Percentiles rank a stretch among this genome's conserved stretches.
These are phyloP conservation scores for Calocybe gambosa DNA, from an alignment of 1,284 basidiomycete genomes.

Conservation along the genomic window DNA sequence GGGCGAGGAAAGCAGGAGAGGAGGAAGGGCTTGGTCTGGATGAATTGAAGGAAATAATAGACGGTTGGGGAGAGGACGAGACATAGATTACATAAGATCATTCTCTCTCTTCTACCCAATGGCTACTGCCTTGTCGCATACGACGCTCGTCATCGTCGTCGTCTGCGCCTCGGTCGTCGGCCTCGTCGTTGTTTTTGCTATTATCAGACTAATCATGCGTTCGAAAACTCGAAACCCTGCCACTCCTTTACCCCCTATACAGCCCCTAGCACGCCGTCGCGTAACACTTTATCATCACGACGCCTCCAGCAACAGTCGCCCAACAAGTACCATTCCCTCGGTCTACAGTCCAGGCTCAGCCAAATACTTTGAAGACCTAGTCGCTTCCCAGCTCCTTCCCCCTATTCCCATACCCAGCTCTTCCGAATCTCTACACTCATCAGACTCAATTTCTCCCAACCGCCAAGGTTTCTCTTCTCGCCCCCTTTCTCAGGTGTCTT, in stretches of 20 bases:
- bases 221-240: slow-evolving; percentile 22
- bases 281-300: slow-evolving; percentile 15
- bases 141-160: slow-evolving; percentile 43
- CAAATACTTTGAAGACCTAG: slow-evolving; percentile 4
- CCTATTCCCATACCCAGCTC: slow-evolving; percentile 21
- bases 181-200: slow-evolving; percentile 31
- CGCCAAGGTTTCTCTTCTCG: slow-evolving; percentile 21
- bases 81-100: neutral
- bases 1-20: slow-evolving; percentile 48
- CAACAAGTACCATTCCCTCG: slow-evolving; percentile 1
- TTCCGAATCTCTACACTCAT: slow-evolving; percentile 20
- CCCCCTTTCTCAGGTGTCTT: slow-evolving; percentile 37
- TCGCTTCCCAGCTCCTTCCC: slow-evolving; percentile 14
- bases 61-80: slow-evolving; percentile 45
- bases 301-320: slow-evolving; percentile 1
- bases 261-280: slow-evolving; percentile 54
- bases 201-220: slow-evolving; percentile 30
- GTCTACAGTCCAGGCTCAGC: neutral
- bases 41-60: slow-evolving; percentile 63
- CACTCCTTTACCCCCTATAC: slow-evolving; percentile 49
- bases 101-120: slow-evolving; percentile 7
- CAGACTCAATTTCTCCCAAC: slow-evolving; percentile 16
- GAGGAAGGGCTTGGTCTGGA: slow-evolving; percentile 40
- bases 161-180: slow-evolving; percentile 36
- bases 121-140: slow-evolving; percentile 20